Conservation (phyloP, 805 yeast species). For the Tetrapisispora pingtungensis region DNA sequence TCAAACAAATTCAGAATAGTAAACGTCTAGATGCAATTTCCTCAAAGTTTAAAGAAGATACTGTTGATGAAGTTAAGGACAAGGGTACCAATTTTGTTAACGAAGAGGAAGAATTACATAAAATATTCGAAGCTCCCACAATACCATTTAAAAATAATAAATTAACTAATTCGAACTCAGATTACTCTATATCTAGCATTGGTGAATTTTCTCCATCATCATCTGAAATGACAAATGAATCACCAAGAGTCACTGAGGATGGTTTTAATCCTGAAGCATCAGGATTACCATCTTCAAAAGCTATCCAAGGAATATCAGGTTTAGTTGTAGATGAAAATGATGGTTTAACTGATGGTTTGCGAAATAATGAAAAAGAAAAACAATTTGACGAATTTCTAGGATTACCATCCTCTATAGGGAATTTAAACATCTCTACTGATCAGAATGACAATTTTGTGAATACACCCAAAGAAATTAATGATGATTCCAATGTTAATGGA, state of each 20-base stretch:
- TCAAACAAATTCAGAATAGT: slow-evolving; percentile 5
- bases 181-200: slow-evolving; percentile 32
- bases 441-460: neutral
- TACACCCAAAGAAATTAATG: neutral
- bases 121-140: slow-evolving; percentile 23
- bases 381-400: no score
- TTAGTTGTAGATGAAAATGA: slow-evolving; percentile 23
- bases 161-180: slow-evolving; percentile 26
- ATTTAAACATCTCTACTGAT: neutral
- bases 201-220: slow-evolving; percentile 40
- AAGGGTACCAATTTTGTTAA: neutral
- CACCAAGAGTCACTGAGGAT: slow-evolving; percentile 25
- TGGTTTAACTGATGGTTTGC: no score
- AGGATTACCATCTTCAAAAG: slow-evolving; percentile 32
- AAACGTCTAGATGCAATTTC: slow-evolving; percentile 4
- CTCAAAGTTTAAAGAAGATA: neutral
- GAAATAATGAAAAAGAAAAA: no score
- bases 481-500: neutral
- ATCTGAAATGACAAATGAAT: slow-evolving; percentile 34
- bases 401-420: no score
- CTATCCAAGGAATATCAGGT: slow-evolving; percentile 33
- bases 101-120: slow-evolving; percentile 16
- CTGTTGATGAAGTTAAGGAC: neutral
- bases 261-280: slow-evolving; percentile 10
- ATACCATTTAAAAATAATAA: slow-evolving; percentile 18